Evolutionary conservation across 108 stramenopile genomes (phyloP).

Genomic region (Skeletonema menzelii): DNA sequence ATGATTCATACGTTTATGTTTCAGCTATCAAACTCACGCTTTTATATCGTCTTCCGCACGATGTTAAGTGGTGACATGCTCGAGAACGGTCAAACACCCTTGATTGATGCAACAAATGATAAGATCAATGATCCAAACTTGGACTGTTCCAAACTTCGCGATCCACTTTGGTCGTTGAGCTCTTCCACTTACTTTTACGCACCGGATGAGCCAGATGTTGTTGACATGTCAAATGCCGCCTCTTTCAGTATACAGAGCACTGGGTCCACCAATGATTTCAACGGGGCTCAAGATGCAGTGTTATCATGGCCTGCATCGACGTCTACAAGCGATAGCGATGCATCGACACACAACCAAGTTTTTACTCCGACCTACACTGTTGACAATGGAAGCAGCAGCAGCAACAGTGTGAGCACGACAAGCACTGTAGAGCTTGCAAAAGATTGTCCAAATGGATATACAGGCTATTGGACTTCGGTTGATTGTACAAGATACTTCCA

Average conservation of each 20-base stretch:
- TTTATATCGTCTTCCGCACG: neutral
- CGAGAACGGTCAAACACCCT: constrained; percentile 34
- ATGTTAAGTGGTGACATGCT: constrained; percentile 42
- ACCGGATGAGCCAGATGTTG: constrained; percentile 26
- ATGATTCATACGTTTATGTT: neutral
- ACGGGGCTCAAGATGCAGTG: constrained; percentile 5
- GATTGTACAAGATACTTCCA: constrained; percentile 30
- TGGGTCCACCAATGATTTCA: constrained; percentile 13
- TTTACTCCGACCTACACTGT: neutral
- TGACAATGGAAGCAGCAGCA: neutral
- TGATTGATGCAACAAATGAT: constrained; percentile 36
- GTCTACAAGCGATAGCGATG: neutral
- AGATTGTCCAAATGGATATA: constrained; percentile 20
- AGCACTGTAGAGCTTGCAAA: neutral
- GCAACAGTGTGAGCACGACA: neutral
- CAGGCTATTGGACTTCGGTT: constrained; percentile 21
- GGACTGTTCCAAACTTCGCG: constrained; percentile 35
- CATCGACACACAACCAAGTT: neutral
- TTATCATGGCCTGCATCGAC: neutral
- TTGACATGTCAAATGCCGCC: constrained; percentile 20
- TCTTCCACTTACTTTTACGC: constrained; percentile 22
- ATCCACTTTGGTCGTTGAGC: constrained; percentile 23
- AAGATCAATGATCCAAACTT: constrained; percentile 30
- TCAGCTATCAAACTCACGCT: neutral
- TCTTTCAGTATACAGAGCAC: neutral